Percentiles rank a stretch among this genome's conserved stretches.
Conservation (phyloP, 2,329 filamentous ascomycete genomes). For the Hypoxylon sp. region DNA sequence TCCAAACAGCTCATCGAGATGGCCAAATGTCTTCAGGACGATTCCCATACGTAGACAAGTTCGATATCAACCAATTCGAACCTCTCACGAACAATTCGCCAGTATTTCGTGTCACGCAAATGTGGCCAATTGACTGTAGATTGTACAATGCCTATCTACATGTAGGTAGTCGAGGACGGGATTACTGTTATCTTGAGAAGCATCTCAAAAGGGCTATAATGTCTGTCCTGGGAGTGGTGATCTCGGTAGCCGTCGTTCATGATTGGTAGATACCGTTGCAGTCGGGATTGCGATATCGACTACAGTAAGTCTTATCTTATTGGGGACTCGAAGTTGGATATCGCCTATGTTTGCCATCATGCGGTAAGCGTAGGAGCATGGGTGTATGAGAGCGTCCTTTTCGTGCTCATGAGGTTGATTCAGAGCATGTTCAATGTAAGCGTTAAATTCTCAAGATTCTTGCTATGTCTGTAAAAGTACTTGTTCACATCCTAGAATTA, state of each 20-base stretch:
- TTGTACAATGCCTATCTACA: no score
- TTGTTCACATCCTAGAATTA: background rate
- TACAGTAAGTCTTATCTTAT: slow-evolving; percentile 23
- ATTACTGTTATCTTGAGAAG: background rate
- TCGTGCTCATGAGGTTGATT: no score
- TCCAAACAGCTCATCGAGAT: background rate
- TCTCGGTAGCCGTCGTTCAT: background rate
- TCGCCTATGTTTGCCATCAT: slow-evolving; percentile 1
- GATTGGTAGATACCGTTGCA: slow-evolving; percentile 28
- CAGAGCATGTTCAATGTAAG: no score
- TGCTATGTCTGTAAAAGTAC: background rate
- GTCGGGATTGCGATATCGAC: slow-evolving; percentile 21
- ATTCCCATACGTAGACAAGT: no score
- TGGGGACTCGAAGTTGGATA: background rate
- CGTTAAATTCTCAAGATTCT: background rate
- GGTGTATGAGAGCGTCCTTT: background rate
- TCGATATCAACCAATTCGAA: no score
- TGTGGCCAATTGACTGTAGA: no score
- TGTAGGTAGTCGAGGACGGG: background rate
- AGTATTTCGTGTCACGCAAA: background rate
- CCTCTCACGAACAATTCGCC: background rate
- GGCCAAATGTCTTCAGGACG: background rate
- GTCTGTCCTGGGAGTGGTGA: background rate
- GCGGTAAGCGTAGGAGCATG: slow-evolving; percentile 13
- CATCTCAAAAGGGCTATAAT: background rate